Evolutionary conservation across 108 stramenopile species (phyloP).

Genomic region (Pelagomonas calceolata): DNA sequence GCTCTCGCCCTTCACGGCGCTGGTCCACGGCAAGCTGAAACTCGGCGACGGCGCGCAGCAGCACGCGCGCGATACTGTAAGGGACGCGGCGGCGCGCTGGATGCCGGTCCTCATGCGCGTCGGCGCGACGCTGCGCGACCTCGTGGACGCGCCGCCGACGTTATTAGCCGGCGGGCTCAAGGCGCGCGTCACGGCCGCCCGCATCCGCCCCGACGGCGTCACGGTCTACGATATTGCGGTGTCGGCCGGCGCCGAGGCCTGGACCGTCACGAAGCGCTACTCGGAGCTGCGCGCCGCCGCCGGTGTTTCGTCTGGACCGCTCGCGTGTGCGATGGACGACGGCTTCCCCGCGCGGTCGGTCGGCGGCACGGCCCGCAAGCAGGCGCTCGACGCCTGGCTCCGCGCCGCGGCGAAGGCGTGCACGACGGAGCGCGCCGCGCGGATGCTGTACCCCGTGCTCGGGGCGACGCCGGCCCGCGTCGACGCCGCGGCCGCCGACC

Average conservation of each 20-base stretch:
- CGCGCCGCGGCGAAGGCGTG: neutral
- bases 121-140: neutral
- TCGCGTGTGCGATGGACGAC: too few species aligned
- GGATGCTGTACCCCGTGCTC: neutral
- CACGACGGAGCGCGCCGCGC: neutral
- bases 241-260: neutral
- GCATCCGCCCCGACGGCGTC: neutral
- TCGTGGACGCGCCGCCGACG: neutral
- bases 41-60: too few species aligned
- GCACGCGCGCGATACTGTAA: neutral
- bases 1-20: slow-evolving; percentile 1
- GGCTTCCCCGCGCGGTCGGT: neutral
- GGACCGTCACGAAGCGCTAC: neutral
- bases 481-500: neutral
- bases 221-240: neutral
- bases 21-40: neutral
- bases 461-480: neutral
- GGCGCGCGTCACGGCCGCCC: neutral
- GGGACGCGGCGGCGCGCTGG: neutral
- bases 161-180: neutral
- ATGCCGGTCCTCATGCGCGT: neutral
- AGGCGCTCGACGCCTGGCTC: neutral
- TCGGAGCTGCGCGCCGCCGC: neutral
- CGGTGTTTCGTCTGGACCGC: too few species aligned
- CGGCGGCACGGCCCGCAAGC: neutral